Conservation (phyloP, 345 rosid genomes). For the Lepidium sativum region DNA sequence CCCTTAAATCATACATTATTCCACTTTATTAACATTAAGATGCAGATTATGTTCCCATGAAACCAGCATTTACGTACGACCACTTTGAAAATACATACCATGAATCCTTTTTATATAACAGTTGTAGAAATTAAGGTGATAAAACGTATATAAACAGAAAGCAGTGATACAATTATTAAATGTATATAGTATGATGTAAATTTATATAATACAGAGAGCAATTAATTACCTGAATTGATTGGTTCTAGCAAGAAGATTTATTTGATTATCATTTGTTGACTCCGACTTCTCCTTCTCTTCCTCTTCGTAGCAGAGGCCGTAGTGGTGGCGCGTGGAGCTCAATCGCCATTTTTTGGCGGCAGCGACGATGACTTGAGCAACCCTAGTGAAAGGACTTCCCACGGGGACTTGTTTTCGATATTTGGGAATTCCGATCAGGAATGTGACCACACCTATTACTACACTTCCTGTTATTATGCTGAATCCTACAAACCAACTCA, state of each 20-base stretch:
- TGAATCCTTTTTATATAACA: neutral
- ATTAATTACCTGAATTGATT: constrained; percentile 51
- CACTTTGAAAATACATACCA: neutral
- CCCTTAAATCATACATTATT: neutral
- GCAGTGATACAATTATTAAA: neutral
- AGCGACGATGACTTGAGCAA: constrained; percentile 71
- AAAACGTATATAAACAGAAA: neutral
- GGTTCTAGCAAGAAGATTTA: constrained; percentile 35
- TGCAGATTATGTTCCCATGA: constrained; percentile 17
- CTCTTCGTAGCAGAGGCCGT: constrained; percentile 31
- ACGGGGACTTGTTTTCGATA: constrained; percentile 49
- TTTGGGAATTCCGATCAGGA: constrained; percentile 45
- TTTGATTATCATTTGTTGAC: neutral
- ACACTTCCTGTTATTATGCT: constrained; percentile 46
- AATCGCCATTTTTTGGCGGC: constrained; percentile 51
- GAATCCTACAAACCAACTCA: constrained; percentile 70
- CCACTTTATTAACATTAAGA: constrained; percentile 10
- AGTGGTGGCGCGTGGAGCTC: constrained; percentile 29
- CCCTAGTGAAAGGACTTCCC: constrained; percentile 62
- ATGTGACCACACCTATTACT: constrained; percentile 36
- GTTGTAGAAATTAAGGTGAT: neutral
- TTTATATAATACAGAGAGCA: neutral
- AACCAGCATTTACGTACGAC: constrained; percentile 22
- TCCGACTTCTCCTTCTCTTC: neutral
- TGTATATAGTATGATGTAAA: neutral